Conservation (phyloP, 108 stramenopile species). For the Skeletonema menzelii region DNA sequence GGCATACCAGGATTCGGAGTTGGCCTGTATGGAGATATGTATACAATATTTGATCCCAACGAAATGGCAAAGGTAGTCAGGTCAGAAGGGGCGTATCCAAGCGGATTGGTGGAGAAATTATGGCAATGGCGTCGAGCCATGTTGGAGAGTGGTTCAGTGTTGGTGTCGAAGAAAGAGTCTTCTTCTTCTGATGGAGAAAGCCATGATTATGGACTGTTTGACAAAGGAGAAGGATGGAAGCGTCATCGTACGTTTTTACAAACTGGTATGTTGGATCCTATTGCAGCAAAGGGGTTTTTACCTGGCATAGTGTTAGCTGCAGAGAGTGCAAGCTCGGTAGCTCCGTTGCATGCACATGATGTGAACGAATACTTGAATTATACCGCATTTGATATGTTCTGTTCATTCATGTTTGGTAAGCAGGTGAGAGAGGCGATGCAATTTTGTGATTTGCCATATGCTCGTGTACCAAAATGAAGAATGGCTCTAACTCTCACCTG, state of each 20-base stretch:
- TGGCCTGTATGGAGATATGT: conserved; percentile 11
- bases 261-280: conserved; percentile 30
- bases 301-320: conserved; percentile 35
- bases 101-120: conserved; percentile 2
- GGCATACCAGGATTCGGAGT: conserved; percentile 36
- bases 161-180: not conserved
- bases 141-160: conserved; percentile 8
- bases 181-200: not conserved
- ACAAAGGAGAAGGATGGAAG: conserved; percentile 27
- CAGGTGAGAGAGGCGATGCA: conserved; percentile 22
- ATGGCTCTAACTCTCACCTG: not conserved
- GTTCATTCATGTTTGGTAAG: conserved; percentile 37
- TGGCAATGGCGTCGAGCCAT: conserved; percentile 16
- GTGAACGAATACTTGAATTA: conserved; percentile 37
- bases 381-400: conserved; percentile 35
- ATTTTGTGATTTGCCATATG: conserved; percentile 16
- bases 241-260: conserved; percentile 28
- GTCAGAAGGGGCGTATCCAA: conserved; percentile 20
- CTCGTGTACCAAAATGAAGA: conserved; percentile 6
- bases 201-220: conserved; percentile 9
- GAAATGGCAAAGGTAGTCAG: conserved; percentile 36
- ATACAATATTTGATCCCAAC: conserved; percentile 27
- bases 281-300: conserved; percentile 23
- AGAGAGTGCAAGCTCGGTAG: conserved; percentile 21
- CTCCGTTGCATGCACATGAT: conserved; percentile 12